Evolutionary conservation across 2,329 filamentous ascomycete species (phyloP), one percentile per base, ranked within the genome.

Genomic region (Botrytis pseudocinerea): DNA sequence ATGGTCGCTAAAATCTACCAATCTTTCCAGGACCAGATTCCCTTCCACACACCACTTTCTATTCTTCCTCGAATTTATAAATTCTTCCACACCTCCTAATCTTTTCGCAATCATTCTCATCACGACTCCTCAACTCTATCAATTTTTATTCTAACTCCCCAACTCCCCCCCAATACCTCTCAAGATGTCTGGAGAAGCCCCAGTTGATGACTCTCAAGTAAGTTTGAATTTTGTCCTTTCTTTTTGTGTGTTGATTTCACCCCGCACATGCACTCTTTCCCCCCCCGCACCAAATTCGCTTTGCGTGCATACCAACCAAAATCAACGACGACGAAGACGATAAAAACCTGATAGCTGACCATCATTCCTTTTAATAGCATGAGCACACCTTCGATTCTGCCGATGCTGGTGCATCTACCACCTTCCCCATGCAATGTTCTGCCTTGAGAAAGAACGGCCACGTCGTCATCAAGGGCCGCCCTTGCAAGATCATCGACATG

Each of bases 401-500:
- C 88, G 94, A 98, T 88, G 95, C 97, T 85, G 97, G 96, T 86
- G 95, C 96, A 82, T 98, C 96, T 80, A 83, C 88, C 83, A 99
- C 96, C 83, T 98, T 84, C 88, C 96, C 96, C 81, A 97, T 97
- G 94, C 96, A 99, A 90, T 99, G 96, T 88, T 99, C 97, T 88
- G 95, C 97, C 82, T 90, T 99, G 89, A 93, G 96, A 85, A 98
- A 99, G 95, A 97, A 97, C 92, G 95, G 96, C 80, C 92, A 93
- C 90, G 96, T 99, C 85, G 92, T 95, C 85, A 98, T 99, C 88
- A 99, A 99, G 92, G 87, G 89, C 87, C 96, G 96, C 82, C 97
- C 96, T 82, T 99, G 96, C 95, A 99, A 98, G 93, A 99, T 99
- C 82, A 93, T 98, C 85, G 96, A 99, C 84, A 99, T 99, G 97